Conservation (phyloP, 306 rosid genomes). For the Delonix regia region DNA sequence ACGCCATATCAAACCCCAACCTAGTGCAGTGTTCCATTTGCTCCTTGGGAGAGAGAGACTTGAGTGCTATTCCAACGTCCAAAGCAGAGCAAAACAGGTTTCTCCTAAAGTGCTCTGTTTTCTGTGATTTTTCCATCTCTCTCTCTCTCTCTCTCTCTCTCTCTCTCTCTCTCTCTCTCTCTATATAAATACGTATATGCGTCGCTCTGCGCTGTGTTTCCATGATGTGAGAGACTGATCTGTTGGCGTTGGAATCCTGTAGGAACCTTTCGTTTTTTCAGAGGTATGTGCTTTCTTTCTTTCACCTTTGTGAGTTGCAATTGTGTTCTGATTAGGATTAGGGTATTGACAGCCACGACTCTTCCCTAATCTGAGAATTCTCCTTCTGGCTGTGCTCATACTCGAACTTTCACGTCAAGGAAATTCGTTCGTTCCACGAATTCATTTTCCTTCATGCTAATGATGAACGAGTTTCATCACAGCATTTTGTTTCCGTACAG, state of each 20-base stretch:
- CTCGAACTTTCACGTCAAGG: background rate
- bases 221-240: constrained; percentile 41
- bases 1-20: background rate
- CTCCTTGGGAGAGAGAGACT: background rate
- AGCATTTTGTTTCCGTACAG: background rate
- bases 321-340: background rate
- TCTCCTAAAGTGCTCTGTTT: background rate
- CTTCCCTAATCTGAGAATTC: background rate
- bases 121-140: background rate
- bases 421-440: background rate
- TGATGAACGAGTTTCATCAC: background rate
- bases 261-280: constrained; percentile 2
- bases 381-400: background rate
- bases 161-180: background rate
- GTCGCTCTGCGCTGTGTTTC: background rate
- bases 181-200: background rate
- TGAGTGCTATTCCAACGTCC: constrained; percentile 49
- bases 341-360: background rate
- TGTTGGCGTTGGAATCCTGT: constrained; percentile 21
- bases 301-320: background rate
- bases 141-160: background rate
- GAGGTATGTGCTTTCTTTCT: constrained; percentile 36
- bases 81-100: constrained; percentile 32
- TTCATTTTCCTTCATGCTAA: background rate
- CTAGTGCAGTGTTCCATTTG: background rate